Evolutionary conservation across 2,329 filamentous ascomycete genomes (phyloP), one percentile per base, ranked within the genome.

Genomic region (Chrysoporthe deuterocubensis): DNA sequence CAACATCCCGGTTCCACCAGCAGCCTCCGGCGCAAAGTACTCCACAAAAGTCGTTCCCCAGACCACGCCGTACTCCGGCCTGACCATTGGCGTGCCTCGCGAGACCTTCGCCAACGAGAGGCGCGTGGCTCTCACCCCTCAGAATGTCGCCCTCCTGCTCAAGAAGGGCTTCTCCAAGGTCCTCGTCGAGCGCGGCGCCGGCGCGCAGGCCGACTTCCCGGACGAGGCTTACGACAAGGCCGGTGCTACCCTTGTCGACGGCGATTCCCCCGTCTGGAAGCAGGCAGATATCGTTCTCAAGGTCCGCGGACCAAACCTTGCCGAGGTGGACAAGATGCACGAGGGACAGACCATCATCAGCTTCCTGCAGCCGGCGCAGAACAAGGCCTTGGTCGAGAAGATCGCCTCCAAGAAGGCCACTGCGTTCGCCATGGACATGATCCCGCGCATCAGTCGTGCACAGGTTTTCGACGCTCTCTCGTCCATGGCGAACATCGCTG

Each of bases 401-500:
- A 85, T 96, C 69, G 89, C 92, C 37, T 83, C 84, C 48, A 87
- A 88, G 61, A 90, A 90, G 40, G 89, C 90, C 1, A 96, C 92
- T 0, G 82, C 88, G 18, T 96, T 97, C 76, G 93, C 94, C 32
- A 97, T 97, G 93, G 94, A 97, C 76, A 91, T 94, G 89, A 91
- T 97, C 64, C 94, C 94, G 18, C 89, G 94, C 52, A 97, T 97
- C 73, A 96, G 93, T 1, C 88, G 94, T 59, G 93, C 94, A 1
- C 94, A 97, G 76, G 89, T 92, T 0, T 97, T 96, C 74, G 93
- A 97, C 79, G 93, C 93, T 0, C 83, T 97, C 66, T 94, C 92
- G 77, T 96, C 92, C 11, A 97, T 97, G 94, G 93, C 94, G 69
- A 97, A 97, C 74, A 97, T 97, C 80, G 92, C 93, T 32, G 94